phyloP scores from a whole-genome alignment of 768 basidiomycete genomes.

The Tubosaeta brunneosetosa region DNA sequence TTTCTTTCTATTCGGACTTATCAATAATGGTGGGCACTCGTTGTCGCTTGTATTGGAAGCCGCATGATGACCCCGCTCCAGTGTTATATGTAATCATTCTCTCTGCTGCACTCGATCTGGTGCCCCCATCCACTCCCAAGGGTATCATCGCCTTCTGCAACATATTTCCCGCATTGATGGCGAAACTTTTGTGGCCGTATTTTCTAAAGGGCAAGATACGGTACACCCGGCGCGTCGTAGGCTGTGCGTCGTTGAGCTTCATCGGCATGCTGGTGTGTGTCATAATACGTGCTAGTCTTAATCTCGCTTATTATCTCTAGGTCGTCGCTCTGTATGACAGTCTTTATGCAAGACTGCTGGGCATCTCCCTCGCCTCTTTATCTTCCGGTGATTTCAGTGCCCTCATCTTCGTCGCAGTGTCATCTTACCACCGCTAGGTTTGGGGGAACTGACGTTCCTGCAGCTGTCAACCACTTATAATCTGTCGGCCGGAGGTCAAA shows the following conservation, averaged over 20 bases:
- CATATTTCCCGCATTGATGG: conserved; percentile 80
- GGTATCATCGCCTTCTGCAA: conserved; percentile 95
- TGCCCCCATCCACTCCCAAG: conserved; percentile 87
- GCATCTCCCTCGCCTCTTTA: conserved; percentile 80
- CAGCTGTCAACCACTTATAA: conserved; percentile 86
- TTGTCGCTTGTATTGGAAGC: no score
- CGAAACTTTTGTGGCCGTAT: conserved; percentile 93
- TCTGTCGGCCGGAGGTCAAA: conserved; percentile 68
- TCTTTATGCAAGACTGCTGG: conserved; percentile 66
- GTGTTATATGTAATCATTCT: conserved; percentile 96
- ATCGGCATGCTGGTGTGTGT: conserved; percentile 80
- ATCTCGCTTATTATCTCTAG: conserved; percentile 35
- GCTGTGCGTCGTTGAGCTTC: conserved; percentile 73
- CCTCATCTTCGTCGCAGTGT: neutral
- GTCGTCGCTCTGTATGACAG: conserved; percentile 70
- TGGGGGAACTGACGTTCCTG: conserved; percentile 92
- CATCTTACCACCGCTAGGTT: conserved; percentile 43
- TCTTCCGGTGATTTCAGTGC: conserved; percentile 59
- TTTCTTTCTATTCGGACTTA: conserved; percentile 88
- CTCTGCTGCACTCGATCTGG: conserved; percentile 91
- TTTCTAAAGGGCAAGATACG: conserved; percentile 80
- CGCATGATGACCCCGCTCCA: conserved; percentile 22
- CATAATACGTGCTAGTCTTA: neutral
- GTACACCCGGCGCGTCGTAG: conserved; percentile 68
- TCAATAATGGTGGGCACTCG: conserved; percentile 71